Evolutionary conservation across 176 grass and related monocot genomes (phyloP), one percentile per base, ranked within the genome.

Genomic region (Eragrostis nindensis): DNA sequence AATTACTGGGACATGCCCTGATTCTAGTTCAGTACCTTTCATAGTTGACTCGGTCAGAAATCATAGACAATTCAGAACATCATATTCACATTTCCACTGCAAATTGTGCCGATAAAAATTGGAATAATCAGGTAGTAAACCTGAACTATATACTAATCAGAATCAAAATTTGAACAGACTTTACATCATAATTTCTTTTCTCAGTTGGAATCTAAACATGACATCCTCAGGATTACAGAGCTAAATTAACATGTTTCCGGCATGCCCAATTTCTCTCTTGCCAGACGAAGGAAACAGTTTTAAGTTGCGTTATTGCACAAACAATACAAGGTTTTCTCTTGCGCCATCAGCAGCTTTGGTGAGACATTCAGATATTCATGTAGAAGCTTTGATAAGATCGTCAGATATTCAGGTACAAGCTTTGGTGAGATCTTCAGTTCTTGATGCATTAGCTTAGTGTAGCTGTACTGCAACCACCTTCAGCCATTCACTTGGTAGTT

Each of bases 91-190:
- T 56, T 74, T 44, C 12, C n/a, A 36, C 22, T 46, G 62, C 22
- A 47, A 53, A 22, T 9, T 57, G 49, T 13, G 8, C 17, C 18
- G 8, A 27, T 71, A 68, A 40, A 22, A 21, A 81, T 83, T 36
- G 32, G 2, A 2, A 6, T 10, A 46, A 46, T 46, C 27, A 38
- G 13, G 9, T 21, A 24, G 27, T 25, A 67, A 26, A 81, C 68
- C 48, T 54, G 38, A 54, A 80, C n/a, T 55, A 89, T 70, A 60
- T 52, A 17, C 27, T 75, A 27, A 16, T 79, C 38, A 64, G 11
- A 55, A 62, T 55, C 77, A 80, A 80, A 89, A 85, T 81, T 85
- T 62, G 24, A 54, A 68, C 65, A 72, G 4, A 76, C 59, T 69
- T 53, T 80, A 68, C 16, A 56, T 8, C n/a, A 71, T 77, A 26